Base-by-base conservation (phyloP, 352 stramenopile genomes). In the Sclerospora graminicola region DNA sequence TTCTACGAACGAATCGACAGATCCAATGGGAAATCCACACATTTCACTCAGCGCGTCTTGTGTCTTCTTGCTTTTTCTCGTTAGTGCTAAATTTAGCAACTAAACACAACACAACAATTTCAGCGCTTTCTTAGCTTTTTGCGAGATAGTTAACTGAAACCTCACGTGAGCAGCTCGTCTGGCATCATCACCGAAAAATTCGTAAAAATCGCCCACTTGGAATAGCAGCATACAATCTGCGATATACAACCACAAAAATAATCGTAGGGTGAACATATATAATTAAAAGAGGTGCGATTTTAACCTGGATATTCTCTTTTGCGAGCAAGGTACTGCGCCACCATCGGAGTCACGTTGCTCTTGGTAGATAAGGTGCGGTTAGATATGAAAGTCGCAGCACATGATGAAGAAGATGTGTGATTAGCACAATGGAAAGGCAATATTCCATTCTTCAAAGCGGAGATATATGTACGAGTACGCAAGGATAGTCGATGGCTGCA, bases 171-270 rank as follows among this genome's bases (percentile, higher is more conserved):
- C 84, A 18, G 72, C 78, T 16, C 69, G 65, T 8, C 74, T 51
- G 7, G 78, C 78, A 41, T 89, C 78, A 26, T 85, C 74, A 4
- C 74, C 69, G 35, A 89, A 89, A 48, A 89, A 82, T 54, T 89
- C 78, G 58, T 87, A 89, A 20, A 89, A 89, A 42, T 89, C 78
- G 34, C 77, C 78, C 16, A 89, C 78, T 66, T 89, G 78, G 43
- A 87, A 89, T 6, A 89, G 52, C 29, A 89, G 45, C 72, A 89
- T 78, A 41, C 77, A 89, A 51, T 84, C 77, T 89, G 36, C 20
- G 14, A 21, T 8, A 7, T 5, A 29, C 33, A 40, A 20, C 38
- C 39, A 13, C 2, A 28, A 46, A 5, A 19, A 41, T 3, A 19
- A n/a, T n/a, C 2, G 21, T 4, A 27, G 9, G 18, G n/a, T 16